Evolutionary conservation across 371 early-diverging fungal genomes (phyloP), one percentile per base, ranked within the genome.

Genomic region (Racocetra persica): DNA sequence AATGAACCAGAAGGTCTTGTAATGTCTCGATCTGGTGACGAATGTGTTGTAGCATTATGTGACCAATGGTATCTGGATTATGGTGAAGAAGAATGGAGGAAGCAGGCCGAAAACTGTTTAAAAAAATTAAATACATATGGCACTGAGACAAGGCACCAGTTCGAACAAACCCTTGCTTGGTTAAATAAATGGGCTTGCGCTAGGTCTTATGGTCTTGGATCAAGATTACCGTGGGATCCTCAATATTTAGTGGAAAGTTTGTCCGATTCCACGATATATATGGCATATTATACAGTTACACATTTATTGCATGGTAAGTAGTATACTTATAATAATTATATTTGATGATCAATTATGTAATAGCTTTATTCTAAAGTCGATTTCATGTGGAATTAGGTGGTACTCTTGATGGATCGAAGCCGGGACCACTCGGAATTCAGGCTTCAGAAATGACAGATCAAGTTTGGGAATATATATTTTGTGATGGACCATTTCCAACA

Each of bases 61-160:
- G 99, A 99, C 84, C 99, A 99, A 89, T 99, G 99, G 99, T 99
- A 98, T 90, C 89, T 99, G 85, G 95, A 99, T 89, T 99, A 99
- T 84, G 98, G 98, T 80, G 98, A 99, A 88, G 88, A 90, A 4
- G 84, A 90, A 66, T 99, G 99, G 99, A 94, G 93, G 85, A 88
- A 86, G 24, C 83, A 90, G 84, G 94, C 97, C 41, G 90, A 93
- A 82, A 89, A 94, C 88, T 94, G 92, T 82, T 86, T 99, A 82
- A 87, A 87, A n/a, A 82, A 88, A 32, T 93, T 99, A 95, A 93
- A 98, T 80, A 92, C 93, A 4, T 96, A 90, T 83, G 87, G 91
- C 41, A 84, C 86, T 4, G 99, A 99, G 84, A 96, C 99, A 28
- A 92, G 96, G 80, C 87, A 96, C 84, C 93, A 93, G 62, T 95